A percentile compares a stretch with the other conserved stretches of the same genome.
phyloP scores from a whole-genome alignment of 2,329 filamentous ascomycete genomes.

The Alternaria metachromatica region DNA sequence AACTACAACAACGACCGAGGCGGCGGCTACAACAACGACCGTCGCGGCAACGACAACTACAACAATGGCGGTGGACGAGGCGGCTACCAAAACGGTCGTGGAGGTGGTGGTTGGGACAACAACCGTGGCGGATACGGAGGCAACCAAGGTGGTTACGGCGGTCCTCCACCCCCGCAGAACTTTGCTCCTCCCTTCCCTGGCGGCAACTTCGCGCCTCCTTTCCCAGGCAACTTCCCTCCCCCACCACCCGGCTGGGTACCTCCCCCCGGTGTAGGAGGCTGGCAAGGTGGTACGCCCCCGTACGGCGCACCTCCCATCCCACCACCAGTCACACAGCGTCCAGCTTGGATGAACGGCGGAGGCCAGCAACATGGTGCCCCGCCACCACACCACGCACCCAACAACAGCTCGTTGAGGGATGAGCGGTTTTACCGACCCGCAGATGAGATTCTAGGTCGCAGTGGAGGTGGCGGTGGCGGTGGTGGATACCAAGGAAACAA shows the following conservation, averaged over 20 bases:
- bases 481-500: slow-evolving; percentile 28
- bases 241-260: slow-evolving; percentile 43
- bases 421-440: slow-evolving; percentile 35
- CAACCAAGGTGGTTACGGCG: slow-evolving; percentile 30
- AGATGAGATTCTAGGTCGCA: slow-evolving; percentile 32
- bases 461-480: slow-evolving; percentile 27
- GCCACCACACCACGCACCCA: slow-evolving; percentile 27
- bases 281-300: slow-evolving; percentile 18
- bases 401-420: slow-evolving; percentile 28
- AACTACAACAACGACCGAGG: slow-evolving; percentile 39
- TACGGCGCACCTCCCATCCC: slow-evolving; percentile 25
- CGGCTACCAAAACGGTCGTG: slow-evolving; percentile 27
- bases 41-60: slow-evolving; percentile 28
- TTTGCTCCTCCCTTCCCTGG: slow-evolving; percentile 32
- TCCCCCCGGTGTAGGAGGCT: slow-evolving; percentile 16
- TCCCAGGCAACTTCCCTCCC: slow-evolving; percentile 37
- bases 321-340: slow-evolving; percentile 21
- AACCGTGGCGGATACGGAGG: slow-evolving; percentile 25
- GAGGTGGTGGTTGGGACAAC: slow-evolving; percentile 18
- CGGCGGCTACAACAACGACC: slow-evolving; percentile 48
- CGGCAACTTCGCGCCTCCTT: slow-evolving; percentile 27
- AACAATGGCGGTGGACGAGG: slow-evolving; percentile 34
- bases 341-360: slow-evolving; percentile 27
- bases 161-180: slow-evolving; percentile 11
- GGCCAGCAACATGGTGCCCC: slow-evolving; percentile 27